Percentiles rank a stretch among this genome's conserved stretches.
Conservation (phyloP, 192 early-diverging fungal species). For the Diversispora eburnea region DNA sequence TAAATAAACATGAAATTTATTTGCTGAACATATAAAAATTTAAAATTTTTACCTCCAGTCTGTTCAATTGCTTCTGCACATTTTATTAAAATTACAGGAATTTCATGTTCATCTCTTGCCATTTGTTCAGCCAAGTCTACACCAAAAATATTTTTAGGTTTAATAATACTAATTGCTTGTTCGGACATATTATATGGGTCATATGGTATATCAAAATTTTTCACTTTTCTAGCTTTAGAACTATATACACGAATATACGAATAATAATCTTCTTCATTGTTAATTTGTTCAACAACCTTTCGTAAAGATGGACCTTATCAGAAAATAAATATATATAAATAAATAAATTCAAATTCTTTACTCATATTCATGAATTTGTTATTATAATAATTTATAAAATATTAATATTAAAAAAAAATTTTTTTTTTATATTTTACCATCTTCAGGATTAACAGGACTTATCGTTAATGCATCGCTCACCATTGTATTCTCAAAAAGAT, state of each 20-base stretch:
- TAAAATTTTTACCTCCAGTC: slow-evolving; percentile 36
- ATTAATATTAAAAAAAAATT: not conserved
- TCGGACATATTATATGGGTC: slow-evolving; percentile 49
- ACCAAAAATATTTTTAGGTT: slow-evolving; percentile 79
- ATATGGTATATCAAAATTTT: slow-evolving; percentile 43
- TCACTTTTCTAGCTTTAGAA: slow-evolving; percentile 23
- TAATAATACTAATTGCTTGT: slow-evolving; percentile 56
- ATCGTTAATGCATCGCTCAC: slow-evolving; percentile 45
- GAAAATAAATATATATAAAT: not conserved
- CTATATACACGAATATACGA: slow-evolving; percentile 42
- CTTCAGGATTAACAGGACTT: slow-evolving; percentile 33
- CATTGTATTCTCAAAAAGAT: slow-evolving; percentile 73
- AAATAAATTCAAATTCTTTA: not conserved
- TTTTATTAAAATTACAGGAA: slow-evolving; percentile 77
- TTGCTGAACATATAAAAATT: not conserved
- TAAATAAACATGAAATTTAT: no score
- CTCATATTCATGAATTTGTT: no score
- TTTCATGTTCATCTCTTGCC: slow-evolving; percentile 63
- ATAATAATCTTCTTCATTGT: slow-evolving; percentile 54
- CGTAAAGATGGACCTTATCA: slow-evolving; percentile 36
- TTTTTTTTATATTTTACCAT: slow-evolving; percentile 17
- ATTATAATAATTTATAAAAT: no score
- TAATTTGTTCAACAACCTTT: slow-evolving; percentile 56
- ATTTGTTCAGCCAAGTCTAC: slow-evolving; percentile 66
- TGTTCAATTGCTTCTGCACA: slow-evolving; percentile 81